Conservation (phyloP, 2,329 filamentous ascomycete species). For the Fusarium keratoplasticum region DNA sequence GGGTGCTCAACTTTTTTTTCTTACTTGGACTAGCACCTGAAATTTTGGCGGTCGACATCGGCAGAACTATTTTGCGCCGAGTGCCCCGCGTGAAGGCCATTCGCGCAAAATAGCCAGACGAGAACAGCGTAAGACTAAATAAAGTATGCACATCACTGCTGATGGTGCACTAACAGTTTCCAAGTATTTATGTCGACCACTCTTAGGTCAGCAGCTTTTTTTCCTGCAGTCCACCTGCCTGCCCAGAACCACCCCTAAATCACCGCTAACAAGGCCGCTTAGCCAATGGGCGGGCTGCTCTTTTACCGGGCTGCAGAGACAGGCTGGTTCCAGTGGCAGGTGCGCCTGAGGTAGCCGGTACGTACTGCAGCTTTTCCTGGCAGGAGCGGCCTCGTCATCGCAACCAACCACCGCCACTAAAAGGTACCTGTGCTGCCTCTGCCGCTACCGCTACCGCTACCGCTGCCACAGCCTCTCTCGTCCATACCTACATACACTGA, state of each 20-base stretch:
- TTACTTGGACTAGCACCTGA: constrained; percentile 27
- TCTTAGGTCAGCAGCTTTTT: not conserved
- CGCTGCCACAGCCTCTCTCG: constrained; percentile 16
- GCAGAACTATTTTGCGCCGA: constrained; percentile 16
- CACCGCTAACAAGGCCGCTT: not conserved
- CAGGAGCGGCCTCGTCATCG: constrained; percentile 44
- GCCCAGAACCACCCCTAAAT: constrained; percentile 8
- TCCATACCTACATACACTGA: constrained; percentile 31
- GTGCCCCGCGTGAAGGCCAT: not conserved
- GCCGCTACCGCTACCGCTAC: constrained; percentile 20
- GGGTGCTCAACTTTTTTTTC: constrained; percentile 42
- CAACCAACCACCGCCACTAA: constrained; percentile 41
- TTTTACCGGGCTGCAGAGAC: constrained; percentile 3
- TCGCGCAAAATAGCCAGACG: constrained; percentile 5
- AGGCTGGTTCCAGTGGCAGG: constrained; percentile 1
- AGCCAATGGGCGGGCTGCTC: constrained; percentile 15
- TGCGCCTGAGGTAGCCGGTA: constrained; percentile 2
- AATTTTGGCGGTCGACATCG: constrained; percentile 49
- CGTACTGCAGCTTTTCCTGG: constrained; percentile 26
- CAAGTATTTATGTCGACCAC: not conserved
- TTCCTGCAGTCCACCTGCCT: not conserved
- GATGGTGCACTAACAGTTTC: rapidly evolving
- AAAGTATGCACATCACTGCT: not conserved
- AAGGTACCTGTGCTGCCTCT: constrained; percentile 13
- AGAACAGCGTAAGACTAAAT: not conserved